These are phyloP conservation scores for Aspergillus floridensis DNA, from an alignment of 2,329 filamentous ascomycete genomes.

Conservation along the genomic window DNA sequence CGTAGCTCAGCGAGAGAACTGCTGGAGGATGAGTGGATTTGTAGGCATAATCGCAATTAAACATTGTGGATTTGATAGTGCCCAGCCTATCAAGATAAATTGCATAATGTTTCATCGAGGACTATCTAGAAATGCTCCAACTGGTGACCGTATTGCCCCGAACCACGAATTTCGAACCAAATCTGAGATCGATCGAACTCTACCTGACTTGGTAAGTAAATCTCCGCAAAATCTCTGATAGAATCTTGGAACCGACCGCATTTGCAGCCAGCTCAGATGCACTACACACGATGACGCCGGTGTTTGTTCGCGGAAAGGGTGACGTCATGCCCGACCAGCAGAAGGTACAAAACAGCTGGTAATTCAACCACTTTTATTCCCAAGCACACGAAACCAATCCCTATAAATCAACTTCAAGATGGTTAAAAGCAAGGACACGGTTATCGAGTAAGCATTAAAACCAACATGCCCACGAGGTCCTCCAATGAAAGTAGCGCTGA, in stretches of 20 bases:
- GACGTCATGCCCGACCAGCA: neutral
- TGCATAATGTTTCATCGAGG: no score
- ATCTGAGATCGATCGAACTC: neutral
- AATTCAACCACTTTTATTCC: neutral
- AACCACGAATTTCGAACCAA: neutral
- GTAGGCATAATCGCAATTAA: neutral
- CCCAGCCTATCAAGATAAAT: no score
- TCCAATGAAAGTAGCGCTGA: neutral
- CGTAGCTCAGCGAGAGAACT: slow-evolving; percentile 32
- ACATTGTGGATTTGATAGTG: neutral
- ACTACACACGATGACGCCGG: neutral
- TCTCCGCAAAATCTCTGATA: neutral
- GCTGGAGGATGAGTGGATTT: slow-evolving; percentile 30
- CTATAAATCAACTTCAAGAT: slow-evolving; percentile 33
- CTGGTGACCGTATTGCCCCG: no score
- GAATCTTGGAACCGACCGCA: no score
- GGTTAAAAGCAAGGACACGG: slow-evolving; percentile 53
- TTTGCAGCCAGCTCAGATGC: neutral
- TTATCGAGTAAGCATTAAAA: slow-evolving; percentile 44
- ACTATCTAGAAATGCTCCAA: no score
- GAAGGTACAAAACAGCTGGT: neutral
- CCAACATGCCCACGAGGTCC: slow-evolving; percentile 23
- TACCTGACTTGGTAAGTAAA: neutral
- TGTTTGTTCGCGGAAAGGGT: neutral
- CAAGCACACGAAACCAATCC: neutral